Evolutionary conservation across 306 rosid species (phyloP), one percentile per base, ranked within the genome.

Genomic region (Heteromeles arbutifolia): DNA sequence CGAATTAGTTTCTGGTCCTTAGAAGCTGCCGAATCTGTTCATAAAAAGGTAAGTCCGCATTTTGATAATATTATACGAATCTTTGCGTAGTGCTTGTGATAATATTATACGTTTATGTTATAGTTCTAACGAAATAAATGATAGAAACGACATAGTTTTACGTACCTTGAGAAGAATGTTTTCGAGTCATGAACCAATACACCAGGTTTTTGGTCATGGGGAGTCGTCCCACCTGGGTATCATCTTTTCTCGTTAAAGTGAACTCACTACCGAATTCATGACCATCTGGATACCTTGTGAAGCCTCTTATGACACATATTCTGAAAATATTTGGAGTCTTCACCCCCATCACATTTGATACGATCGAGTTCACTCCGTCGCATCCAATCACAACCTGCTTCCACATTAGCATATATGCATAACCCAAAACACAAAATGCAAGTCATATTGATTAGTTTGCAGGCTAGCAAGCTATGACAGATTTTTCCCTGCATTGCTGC

Each of bases 351-450:
- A 26, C 31, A 13, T 50, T 21, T 19, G 70, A 29, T 43, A 75
- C 22, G 9, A 18, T 11, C 6, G 78, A 75, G 22, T 75, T 75
- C 64, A 75, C 72, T 45, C 78, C 78, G 13, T 75, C 78, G 22
- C 78, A 75, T 45, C 78, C 78, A 24, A 75, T 75, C 50, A 75
- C 64, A 43, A 9, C 64, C 78, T 75, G 78, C 56, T 41, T 41
- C 44, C 44, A 41, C 44, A 41, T 41, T 41, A 41, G 41, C 9
- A 41, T 2, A 37, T 7, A 37, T 37, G 41, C 41, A 37, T 1
- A 37, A 37, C 37, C 37, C 37, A 32, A 32, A 32, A 32, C 41
- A 1, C 9, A 9, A 41, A 41, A 41, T 41, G 44, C 44, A 41
- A 37, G 41, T 37, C 41, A 37, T 37, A 37, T 37, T 37, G 2